Conservation (phyloP, 805 yeast genomes). For the Pichia ethanolica region DNA sequence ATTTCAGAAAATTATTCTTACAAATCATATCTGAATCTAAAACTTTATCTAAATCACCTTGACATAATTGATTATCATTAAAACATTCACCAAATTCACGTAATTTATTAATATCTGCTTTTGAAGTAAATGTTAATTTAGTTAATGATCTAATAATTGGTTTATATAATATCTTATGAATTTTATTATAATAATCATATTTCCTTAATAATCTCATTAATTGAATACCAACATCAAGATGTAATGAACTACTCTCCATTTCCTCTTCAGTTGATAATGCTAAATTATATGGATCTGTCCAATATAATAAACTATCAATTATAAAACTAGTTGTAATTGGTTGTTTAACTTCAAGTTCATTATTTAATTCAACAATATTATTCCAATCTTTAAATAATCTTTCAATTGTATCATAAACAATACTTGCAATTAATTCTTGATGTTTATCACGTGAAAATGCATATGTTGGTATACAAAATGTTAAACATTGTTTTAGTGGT, state of each 20-base stretch:
- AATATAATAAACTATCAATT: constrained; percentile 64
- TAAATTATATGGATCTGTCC: constrained; percentile 76
- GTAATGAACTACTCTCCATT: constrained; percentile 39
- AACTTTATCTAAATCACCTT: constrained; percentile 21
- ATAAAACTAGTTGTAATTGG: constrained; percentile 42
- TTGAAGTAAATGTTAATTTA: constrained; percentile 37
- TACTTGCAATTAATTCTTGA: constrained; percentile 55
- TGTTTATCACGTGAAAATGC: constrained; percentile 69
- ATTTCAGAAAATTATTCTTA: constrained; percentile 19
- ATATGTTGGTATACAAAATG: constrained; percentile 85
- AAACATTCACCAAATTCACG: constrained; percentile 17
- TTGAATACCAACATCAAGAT: constrained; percentile 48
- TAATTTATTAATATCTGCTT: constrained; percentile 15
- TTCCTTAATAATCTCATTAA: constrained; percentile 43
- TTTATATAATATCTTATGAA: constrained; percentile 45
- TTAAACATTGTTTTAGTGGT: constrained; percentile 66
- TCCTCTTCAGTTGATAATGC: constrained; percentile 42
- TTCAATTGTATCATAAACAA: constrained; percentile 59
- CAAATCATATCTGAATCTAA: constrained; percentile 19
- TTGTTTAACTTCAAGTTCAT: constrained; percentile 19
- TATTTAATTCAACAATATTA: constrained; percentile 31
- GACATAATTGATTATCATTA: constrained; percentile 19
- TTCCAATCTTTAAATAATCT: constrained; percentile 43
- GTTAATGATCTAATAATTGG: constrained; percentile 44
- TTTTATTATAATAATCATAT: constrained; percentile 39